Base-by-base conservation (phyloP, 139 green algal species). In the Pedinophyceae sp. region DNA sequence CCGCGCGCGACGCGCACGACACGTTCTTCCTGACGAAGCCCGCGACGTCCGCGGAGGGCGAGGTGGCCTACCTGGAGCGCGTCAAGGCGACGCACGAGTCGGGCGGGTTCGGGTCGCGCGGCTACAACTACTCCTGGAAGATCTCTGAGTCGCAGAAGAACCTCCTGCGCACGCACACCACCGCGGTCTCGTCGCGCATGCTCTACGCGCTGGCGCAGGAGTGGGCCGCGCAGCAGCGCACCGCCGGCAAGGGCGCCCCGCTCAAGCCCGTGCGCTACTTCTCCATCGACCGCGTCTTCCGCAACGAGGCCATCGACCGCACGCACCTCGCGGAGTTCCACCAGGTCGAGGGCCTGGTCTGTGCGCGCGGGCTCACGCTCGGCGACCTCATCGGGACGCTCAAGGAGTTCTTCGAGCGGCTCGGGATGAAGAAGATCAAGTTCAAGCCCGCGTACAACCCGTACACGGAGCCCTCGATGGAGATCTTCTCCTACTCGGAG, bases 391-490 rank as follows among this genome's bases (percentile, higher is more conserved):
- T 98, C 43, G 89, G 85, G 50, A 69, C 55, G 41, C 52, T 93
- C 29, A 43, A 79, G 16, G 57, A 86, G 71, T 98, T 98, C 75
- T 98, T 97, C 72, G 66, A 52, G 23, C 74, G 87, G 7, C 70
- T 98, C 45, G 90, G 91, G n/a, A 82, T 99, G 50, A 79, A 70
- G 26, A 81, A 94, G 70, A 70, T 99, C 62, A 76, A 86, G 50
- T 99, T 99, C 84, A 99, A 99, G 83, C 92, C 92, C 29, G 92
- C 92, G 13, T 99, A 83, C 80, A 99, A 99, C 78, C 92, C 92
- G 23, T 99, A 99, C 77, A 99, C 92, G 4, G 92, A 99, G 67
- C 92, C 92, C 4, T 82, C 58, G 70, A 97, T 97, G 91, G 92
- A 99, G 73, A 97, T 99, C 68, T 97, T 99, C 77, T 73, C 70